phyloP scores from a whole-genome alignment of 148 eudicot genomes.

The Spergularia bocconei region DNA sequence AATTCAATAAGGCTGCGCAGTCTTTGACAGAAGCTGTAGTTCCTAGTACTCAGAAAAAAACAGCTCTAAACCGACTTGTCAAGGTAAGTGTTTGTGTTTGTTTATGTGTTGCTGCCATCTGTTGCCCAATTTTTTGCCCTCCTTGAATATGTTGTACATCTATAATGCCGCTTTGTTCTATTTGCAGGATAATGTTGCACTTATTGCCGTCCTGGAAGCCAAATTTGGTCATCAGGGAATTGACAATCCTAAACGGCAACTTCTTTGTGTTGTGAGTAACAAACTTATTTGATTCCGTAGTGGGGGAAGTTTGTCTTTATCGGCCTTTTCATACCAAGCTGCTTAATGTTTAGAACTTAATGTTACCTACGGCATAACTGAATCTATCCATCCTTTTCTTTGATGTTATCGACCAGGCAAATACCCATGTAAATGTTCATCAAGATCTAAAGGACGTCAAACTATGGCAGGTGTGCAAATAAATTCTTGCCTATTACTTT shows the following conservation, averaged over 20 bases:
- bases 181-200: slow-evolving; percentile 87
- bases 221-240: slow-evolving; percentile 78
- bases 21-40: slow-evolving; percentile 91
- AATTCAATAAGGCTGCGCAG: slow-evolving; percentile 98
- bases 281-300: neutral
- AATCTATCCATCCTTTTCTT: neutral
- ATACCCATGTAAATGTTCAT: slow-evolving; percentile 89
- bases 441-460: slow-evolving; percentile 94
- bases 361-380: no score
- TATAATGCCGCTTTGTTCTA: slow-evolving; percentile 7
- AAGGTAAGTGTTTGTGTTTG: slow-evolving; percentile 49
- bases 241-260: slow-evolving; percentile 89
- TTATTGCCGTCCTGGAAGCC: slow-evolving; percentile 89
- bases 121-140: neutral
- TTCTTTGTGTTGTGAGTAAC: slow-evolving; percentile 93
- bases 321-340: neutral
- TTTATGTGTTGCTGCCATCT: neutral
- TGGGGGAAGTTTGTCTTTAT: neutral
- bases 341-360: no score
- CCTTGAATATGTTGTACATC: neutral
- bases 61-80: slow-evolving; percentile 75
- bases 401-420: slow-evolving; percentile 59
- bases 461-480: slow-evolving; percentile 80
- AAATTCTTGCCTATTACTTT: neutral
- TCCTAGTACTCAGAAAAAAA: slow-evolving; percentile 80